A percentile compares a stretch with the other conserved stretches of the same genome.
These are phyloP conservation scores for Cucurbita pepo DNA, from an alignment of 306 rosid genomes.

Conservation along the genomic window DNA sequence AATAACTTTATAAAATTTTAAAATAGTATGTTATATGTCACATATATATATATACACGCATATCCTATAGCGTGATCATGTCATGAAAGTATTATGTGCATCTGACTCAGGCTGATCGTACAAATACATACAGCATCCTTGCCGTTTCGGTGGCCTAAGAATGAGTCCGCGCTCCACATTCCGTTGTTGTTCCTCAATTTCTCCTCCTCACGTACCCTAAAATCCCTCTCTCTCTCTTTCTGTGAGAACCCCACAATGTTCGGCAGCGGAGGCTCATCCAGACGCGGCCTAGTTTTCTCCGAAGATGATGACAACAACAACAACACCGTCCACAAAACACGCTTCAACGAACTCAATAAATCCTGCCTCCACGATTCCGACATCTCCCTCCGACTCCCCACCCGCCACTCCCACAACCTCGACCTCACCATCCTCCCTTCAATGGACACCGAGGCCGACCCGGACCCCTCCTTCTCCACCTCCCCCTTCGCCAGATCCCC, in stretches of 20 bases:
- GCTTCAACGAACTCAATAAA: conserved; percentile 15
- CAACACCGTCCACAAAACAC: background rate
- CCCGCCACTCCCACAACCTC: background rate
- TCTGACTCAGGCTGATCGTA: too few relatives aligned
- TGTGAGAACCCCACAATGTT: background rate
- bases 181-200: background rate
- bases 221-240: background rate
- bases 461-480: background rate
- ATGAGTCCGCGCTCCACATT: background rate
- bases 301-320: background rate
- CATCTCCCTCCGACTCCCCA: background rate
- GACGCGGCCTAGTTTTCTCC: background rate
- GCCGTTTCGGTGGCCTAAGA: background rate
- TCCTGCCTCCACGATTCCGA: conserved; percentile 5
- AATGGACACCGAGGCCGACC: background rate
- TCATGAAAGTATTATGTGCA: too few relatives aligned
- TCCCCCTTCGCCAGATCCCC: conserved; percentile 64
- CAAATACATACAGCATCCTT: too few relatives aligned
- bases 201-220: background rate
- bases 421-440: conserved; percentile 6
- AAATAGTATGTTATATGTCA: too few relatives aligned
- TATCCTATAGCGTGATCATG: too few relatives aligned
- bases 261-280: background rate
- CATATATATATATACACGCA: too few relatives aligned
- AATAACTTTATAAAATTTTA: too few relatives aligned